Base-by-base conservation (phyloP, 139 green algal genomes). In the Pleodorina starrii region DNA sequence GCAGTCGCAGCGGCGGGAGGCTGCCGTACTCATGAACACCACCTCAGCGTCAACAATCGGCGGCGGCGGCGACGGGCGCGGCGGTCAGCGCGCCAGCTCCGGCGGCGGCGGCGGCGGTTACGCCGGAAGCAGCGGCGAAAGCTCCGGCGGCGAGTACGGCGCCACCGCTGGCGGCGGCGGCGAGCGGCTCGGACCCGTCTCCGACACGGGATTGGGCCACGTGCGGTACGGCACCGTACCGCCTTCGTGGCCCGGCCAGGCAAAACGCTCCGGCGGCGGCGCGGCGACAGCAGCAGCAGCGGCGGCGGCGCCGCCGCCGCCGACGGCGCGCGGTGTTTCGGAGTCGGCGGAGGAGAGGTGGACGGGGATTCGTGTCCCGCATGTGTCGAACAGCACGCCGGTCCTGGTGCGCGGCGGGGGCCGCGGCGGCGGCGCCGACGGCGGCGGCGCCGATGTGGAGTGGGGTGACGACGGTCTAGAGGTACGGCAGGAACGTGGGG, bases 401-500 rank as follows among this genome's bases (percentile, higher is more conserved):
- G 74, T 66, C 3, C 69, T 76, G 42, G 72, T 29, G 1, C 5
- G 74, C 74, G 17, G 29, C n/a, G n/a, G 74, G 0, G 44, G 44
- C 74, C 44, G 74, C 7, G 36, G 21, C 16, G 69, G n/a, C 29
- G 42, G 25, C 40, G 23, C 72, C 23, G 72, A 7, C 19, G 35
- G 14, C 32, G 69, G 35, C 6, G 29, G 21, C 35, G 35, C 16
- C 1, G 69, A 46, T 21, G 14, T 54, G 42, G 74, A 82, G 43
- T 11, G 44, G n/a, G 48, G 40, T 4, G 35, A 40, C 19, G 51
- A 46, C 36, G 78, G 38, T 60, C 1, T 74, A 36, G 78, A 85
- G 19, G 78, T 85, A n/a, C 78, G 54, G 35, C 78, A 85, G 54
- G 78, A 74, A 38, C 78, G 78, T 3, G 78, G 78, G 36, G 78